Percentiles rank a stretch among this genome's conserved stretches.
These are phyloP conservation scores for Rhodomyrtus psidioides DNA, from an alignment of 441 rosid genomes.

Conservation along the genomic window DNA sequence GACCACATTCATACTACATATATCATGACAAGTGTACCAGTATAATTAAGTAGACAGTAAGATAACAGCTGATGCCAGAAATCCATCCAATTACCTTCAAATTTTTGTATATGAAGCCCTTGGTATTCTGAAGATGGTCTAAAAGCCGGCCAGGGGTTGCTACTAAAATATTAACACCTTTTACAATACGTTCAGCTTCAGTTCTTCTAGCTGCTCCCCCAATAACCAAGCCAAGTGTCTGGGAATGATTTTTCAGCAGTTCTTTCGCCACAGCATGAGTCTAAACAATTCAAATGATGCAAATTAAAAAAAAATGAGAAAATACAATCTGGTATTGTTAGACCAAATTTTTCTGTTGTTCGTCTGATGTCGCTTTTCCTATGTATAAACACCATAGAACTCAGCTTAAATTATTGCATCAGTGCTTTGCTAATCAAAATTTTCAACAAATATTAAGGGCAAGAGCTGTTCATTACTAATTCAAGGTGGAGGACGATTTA, in stretches of 20 bases:
- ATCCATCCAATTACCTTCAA: conserved; percentile 53
- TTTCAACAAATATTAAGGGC: not conserved
- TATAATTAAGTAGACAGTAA: not conserved
- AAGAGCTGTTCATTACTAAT: not conserved
- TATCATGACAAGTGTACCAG: not conserved
- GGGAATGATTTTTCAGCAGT: conserved; percentile 83
- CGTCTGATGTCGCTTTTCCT: not conserved
- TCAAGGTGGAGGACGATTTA: not conserved
- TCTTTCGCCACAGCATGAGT: conserved; percentile 92
- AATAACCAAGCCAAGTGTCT: conserved; percentile 79
- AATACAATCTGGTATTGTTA: not conserved
- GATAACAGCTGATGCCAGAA: not conserved
- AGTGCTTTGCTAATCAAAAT: not conserved
- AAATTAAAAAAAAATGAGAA: not conserved
- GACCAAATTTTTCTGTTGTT: not conserved
- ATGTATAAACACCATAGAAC: not conserved
- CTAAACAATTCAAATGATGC: conserved; percentile 22
- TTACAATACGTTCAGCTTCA: conserved; percentile 79
- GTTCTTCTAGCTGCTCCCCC: conserved; percentile 84
- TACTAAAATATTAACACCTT: conserved; percentile 80
- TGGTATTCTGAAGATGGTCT: conserved; percentile 93
- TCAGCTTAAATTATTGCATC: not conserved
- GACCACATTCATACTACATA: not conserved
- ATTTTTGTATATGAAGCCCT: conserved; percentile 73
- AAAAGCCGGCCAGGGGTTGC: conserved; percentile 98